phyloP scores from a whole-genome alignment of 371 early-diverging fungal genomes.

The Syncephalis plumigaleata region DNA sequence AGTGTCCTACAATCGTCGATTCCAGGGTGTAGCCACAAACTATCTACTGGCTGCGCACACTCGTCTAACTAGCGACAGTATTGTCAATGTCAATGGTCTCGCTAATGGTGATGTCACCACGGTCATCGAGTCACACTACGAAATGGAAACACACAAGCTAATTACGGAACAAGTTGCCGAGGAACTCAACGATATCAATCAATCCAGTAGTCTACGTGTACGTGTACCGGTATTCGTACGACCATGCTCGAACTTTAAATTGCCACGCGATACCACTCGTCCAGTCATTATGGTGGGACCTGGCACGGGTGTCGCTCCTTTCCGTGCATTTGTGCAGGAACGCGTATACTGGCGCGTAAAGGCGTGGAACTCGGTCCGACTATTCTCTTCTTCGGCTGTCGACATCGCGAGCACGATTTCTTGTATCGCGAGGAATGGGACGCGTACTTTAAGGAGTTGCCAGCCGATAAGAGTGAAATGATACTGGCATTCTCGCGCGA shows the following conservation, averaged over 20 bases:
- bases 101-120: no score
- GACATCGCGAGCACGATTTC: constrained; percentile 64
- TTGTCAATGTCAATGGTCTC: background rate
- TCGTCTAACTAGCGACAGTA: background rate
- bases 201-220: constrained; percentile 21
- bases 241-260: constrained; percentile 57
- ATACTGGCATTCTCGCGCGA: constrained; percentile 83
- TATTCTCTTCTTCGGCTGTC: constrained; percentile 84
- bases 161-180: background rate
- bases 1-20: constrained; percentile 16
- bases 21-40: constrained; percentile 65
- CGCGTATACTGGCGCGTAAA: constrained; percentile 39
- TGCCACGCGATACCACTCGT: constrained; percentile 55
- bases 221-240: constrained; percentile 74
- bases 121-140: no score
- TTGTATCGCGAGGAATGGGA: constrained; percentile 77
- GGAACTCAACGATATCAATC: constrained; percentile 17
- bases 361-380: constrained; percentile 57
- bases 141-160: no score
- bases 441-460: constrained; percentile 30
- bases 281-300: constrained; percentile 97
- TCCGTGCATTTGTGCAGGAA: constrained; percentile 87
- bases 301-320: constrained; percentile 96
- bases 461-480: constrained; percentile 22
- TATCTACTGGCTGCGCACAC: constrained; percentile 22